phyloP scores from a whole-genome alignment of 163 green algal species.

The Scenedesmus sp. region DNA sequence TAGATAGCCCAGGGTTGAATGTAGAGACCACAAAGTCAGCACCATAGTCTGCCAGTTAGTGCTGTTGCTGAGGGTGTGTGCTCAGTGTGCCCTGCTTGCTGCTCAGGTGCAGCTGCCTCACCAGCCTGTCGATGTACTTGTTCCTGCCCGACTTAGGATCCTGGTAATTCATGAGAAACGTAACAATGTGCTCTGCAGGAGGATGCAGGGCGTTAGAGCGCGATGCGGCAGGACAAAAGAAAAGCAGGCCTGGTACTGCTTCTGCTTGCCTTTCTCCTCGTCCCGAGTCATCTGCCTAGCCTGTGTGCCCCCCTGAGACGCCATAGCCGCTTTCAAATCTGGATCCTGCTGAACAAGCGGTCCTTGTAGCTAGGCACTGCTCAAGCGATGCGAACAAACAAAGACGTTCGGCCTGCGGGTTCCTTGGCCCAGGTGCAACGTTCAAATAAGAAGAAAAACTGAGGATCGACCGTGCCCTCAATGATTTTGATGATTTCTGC shows the following conservation, averaged over 20 bases:
- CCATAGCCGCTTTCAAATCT: neutral
- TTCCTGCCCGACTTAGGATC: slow-evolving; percentile 56
- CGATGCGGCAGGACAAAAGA: neutral
- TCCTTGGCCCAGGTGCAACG: neutral
- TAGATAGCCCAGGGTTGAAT: neutral
- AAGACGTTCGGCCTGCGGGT: neutral
- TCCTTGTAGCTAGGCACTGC: neutral
- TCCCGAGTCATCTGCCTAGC: slow-evolving; percentile 15
- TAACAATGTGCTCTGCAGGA: slow-evolving; percentile 37
- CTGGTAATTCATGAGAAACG: slow-evolving; percentile 81
- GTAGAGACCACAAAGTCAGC: neutral
- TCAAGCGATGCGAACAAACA: neutral
- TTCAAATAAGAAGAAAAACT: neutral
- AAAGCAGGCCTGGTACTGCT: neutral
- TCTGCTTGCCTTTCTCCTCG: slow-evolving; percentile 43
- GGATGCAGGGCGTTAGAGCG: neutral
- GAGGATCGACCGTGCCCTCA: neutral
- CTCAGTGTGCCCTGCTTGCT: neutral
- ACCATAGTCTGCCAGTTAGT: neutral
- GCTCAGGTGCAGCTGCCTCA: slow-evolving; percentile 48
- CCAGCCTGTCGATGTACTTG: slow-evolving; percentile 86
- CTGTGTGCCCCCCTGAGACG: slow-evolving; percentile 32
- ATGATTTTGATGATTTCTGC: neutral
- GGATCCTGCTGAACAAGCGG: neutral
- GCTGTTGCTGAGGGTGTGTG: neutral